Conservation (phyloP, 805 yeast genomes). For the Candida orba region DNA sequence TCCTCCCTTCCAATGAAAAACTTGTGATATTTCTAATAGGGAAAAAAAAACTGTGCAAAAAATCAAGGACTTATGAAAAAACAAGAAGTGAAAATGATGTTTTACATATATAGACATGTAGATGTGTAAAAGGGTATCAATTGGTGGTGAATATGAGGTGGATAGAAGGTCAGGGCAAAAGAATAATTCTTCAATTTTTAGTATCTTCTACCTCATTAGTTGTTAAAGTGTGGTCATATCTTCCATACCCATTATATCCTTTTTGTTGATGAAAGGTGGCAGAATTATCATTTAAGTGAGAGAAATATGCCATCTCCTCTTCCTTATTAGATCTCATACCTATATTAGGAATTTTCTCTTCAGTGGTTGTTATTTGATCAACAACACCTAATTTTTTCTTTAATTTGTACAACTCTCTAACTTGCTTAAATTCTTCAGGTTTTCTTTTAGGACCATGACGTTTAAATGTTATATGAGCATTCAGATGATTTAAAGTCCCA, state of each 20-base stretch:
- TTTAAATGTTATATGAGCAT: constrained; percentile 48
- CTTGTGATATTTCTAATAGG: too few relatives aligned
- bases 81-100: too few relatives aligned
- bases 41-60: too few relatives aligned
- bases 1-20: too few relatives aligned
- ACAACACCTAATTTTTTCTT: constrained; percentile 27
- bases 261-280: constrained; percentile 24
- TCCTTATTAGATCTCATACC: constrained; percentile 1
- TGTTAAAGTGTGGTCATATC: constrained; percentile 20
- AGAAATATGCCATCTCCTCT: constrained; percentile 10
- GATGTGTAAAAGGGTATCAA: too few relatives aligned
- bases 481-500: constrained; percentile 54
- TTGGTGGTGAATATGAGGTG: too few relatives aligned
- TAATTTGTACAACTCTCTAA: constrained; percentile 37
- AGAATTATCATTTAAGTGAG: constrained; percentile 14
- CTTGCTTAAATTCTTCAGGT: constrained; percentile 48
- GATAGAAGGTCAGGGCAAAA: too few relatives aligned
- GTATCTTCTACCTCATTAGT: constrained; percentile 6
- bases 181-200: not conserved
- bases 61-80: too few relatives aligned
- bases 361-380: not conserved
- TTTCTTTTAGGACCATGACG: constrained; percentile 46
- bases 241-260: constrained; percentile 24
- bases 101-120: too few relatives aligned
- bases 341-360: not conserved